Base-by-base conservation (phyloP, 2,329 filamentous ascomycete species). In the Colletotrichum tanaceti region DNA sequence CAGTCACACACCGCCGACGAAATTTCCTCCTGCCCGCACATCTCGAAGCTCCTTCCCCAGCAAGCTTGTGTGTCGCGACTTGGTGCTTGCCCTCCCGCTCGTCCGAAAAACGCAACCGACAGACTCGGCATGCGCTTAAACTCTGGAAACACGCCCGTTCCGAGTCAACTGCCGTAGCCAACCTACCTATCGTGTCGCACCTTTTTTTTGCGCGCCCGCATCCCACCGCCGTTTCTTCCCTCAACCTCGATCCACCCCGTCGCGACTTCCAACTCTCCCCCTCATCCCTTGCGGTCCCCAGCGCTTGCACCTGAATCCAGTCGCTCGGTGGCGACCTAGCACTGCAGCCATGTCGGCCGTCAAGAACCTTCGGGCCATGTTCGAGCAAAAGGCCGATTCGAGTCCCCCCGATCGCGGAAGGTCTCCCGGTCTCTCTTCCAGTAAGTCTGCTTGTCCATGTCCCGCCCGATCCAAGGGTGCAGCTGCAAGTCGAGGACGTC, bases 291-390 rank as follows among this genome's bases (percentile, higher is more conserved):
- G 58, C 49, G 39, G 65, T 5, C n/a, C 54, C 54, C 22, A 59
- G 24, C 41, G 20, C 14, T 57, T 60, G 18, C 35, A 9, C 50
- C 63, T 13, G 35, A 39, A 44, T 46, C 46, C 35, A 18, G 47
- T 65, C 62, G 55, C 62, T 32, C 24, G 52, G 43, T 47, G 64
- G 61, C 47, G 32, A 63, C 62, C 46, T 53, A 65, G 70, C 70
- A 70, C 79, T 74, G 79, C 79, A 79, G 82, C 78, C 75, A 89
- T 89, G 87, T 89, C 89, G 76, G 89, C 87, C 75, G 90, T 93
- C 75, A 90, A 86, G 81, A 92, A 92, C 81, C 87, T 94, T 73
- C 86, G 91, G 74, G 92, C 92, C 76, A 93, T 92, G 86, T 94
- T 94, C 78, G 92, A 94, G 84, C 88, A 89, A 77, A 92, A 89